phyloP scores from a whole-genome alignment of 2,329 filamentous ascomycete species.

The Cladophialophora yegresii region DNA sequence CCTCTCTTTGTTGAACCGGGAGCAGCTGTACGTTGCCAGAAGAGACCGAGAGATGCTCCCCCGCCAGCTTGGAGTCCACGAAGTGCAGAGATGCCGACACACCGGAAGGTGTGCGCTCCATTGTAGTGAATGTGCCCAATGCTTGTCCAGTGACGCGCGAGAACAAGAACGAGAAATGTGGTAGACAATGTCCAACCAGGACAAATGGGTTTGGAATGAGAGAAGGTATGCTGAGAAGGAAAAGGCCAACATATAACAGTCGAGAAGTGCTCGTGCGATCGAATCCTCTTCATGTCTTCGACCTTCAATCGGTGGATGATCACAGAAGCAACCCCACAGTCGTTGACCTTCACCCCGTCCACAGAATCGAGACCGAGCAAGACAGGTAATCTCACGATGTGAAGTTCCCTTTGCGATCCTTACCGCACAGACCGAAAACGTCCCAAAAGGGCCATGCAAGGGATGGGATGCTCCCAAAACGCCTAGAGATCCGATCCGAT shows the following conservation, averaged over 20 bases:
- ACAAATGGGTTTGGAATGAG: slow-evolving; percentile 30
- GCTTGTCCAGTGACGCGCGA: slow-evolving; percentile 16
- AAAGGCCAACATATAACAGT: slow-evolving; percentile 22
- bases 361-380: slow-evolving; percentile 29
- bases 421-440: slow-evolving; percentile 27
- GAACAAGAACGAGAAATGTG: slow-evolving; percentile 23
- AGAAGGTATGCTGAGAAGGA: slow-evolving; percentile 26
- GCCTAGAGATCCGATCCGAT: not conserved
- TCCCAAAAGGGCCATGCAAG: slow-evolving; percentile 27
- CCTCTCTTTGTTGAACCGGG: slow-evolving; percentile 38
- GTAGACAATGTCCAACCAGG: slow-evolving; percentile 15
- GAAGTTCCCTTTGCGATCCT: slow-evolving; percentile 25
- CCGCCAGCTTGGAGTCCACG: slow-evolving; percentile 5
- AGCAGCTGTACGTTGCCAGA: slow-evolving; percentile 50
- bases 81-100: slow-evolving; percentile 9
- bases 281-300: slow-evolving; percentile 16
- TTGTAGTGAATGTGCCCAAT: slow-evolving; percentile 25
- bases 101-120: slow-evolving; percentile 27
- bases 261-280: slow-evolving; percentile 25
- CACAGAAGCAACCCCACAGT: slow-evolving; percentile 20
- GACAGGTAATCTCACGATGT: slow-evolving; percentile 31
- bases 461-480: slow-evolving; percentile 13
- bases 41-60: slow-evolving; percentile 42
- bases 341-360: slow-evolving; percentile 20
- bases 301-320: slow-evolving; percentile 17